These are phyloP conservation scores for Daldinia decipiens DNA, from an alignment of 495 filamentous ascomycete genomes.

Conservation along the genomic window DNA sequence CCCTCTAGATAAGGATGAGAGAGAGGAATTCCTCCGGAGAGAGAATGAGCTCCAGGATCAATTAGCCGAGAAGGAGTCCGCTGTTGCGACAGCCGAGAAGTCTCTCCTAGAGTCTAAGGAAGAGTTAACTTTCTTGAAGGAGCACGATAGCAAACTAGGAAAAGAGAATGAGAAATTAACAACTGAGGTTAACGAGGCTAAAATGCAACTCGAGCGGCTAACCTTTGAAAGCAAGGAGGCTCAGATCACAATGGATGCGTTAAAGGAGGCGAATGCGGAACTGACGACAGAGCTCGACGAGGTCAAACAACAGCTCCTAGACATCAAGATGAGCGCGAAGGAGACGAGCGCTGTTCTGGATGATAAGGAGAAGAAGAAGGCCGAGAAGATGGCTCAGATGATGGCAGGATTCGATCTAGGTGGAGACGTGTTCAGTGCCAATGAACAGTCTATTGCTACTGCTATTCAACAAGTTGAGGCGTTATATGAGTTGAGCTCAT, in stretches of 20 bases:
- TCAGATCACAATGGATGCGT: slow-evolving; percentile 94
- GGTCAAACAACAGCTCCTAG: slow-evolving; percentile 94
- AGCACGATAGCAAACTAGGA: slow-evolving; percentile 79
- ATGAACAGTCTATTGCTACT: slow-evolving; percentile 82
- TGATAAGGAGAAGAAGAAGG: slow-evolving; percentile 98
- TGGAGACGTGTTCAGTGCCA: slow-evolving; percentile 88
- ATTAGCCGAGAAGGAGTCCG: slow-evolving; percentile 88
- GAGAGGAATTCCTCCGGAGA: slow-evolving; percentile 92
- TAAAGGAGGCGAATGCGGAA: slow-evolving; percentile 95
- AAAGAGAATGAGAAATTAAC: slow-evolving; percentile 88
- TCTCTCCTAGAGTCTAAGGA: slow-evolving; percentile 81
- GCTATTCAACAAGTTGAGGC: slow-evolving; percentile 83
- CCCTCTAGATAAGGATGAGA: slow-evolving; percentile 92
- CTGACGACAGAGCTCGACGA: slow-evolving; percentile 92
- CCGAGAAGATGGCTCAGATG: slow-evolving; percentile 99
- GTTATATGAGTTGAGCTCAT: slow-evolving; percentile 76
- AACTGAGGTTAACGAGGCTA: slow-evolving; percentile 86
- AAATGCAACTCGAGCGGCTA: slow-evolving; percentile 95
- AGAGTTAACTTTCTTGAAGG: slow-evolving; percentile 82
- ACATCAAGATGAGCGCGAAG: slow-evolving; percentile 94
- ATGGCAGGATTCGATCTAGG: slow-evolving; percentile 98
- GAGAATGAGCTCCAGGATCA: slow-evolving; percentile 98
- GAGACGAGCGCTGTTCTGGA: slow-evolving; percentile 87
- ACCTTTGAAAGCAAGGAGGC: slow-evolving; percentile 97
- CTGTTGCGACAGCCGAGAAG: slow-evolving; percentile 79